Conservation (phyloP, 139 green algal genomes). For the Chlamydomonas incerta region DNA sequence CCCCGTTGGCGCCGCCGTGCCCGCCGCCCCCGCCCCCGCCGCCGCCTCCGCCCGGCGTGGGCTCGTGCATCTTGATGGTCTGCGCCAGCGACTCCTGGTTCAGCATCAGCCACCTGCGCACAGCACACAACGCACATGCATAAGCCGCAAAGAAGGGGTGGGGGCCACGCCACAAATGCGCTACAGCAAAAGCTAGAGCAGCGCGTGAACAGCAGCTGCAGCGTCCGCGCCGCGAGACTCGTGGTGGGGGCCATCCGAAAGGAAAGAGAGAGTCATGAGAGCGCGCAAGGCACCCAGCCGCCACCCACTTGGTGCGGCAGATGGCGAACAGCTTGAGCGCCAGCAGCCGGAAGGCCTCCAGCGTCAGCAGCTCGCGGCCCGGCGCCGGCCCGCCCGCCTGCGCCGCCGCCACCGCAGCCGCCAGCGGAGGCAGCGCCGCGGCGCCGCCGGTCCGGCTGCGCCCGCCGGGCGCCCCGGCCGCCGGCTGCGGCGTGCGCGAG, state of each 20-base stretch:
- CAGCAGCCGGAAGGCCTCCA: conserved; percentile 37
- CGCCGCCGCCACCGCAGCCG: not conserved
- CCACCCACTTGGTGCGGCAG: conserved; percentile 24
- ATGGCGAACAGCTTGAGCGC: conserved; percentile 30
- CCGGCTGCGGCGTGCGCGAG: not conserved
- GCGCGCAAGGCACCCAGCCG: too few species aligned
- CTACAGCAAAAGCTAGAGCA: too few species aligned
- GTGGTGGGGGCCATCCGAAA: too few species aligned
- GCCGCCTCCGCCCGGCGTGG: not conserved
- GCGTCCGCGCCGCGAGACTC: too few species aligned
- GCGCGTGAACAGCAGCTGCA: too few species aligned
- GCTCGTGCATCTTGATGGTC: conserved; percentile 23
- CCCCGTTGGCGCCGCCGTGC: not conserved
- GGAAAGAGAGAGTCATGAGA: too few species aligned
- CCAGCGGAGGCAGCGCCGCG: conserved; percentile 13
- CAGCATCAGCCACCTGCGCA: conserved; percentile 13
- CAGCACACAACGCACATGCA: too few species aligned
- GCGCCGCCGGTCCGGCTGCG: not conserved
- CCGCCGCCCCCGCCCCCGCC: not conserved
- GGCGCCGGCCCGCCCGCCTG: not conserved
- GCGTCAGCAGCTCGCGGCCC: conserved; percentile 7
- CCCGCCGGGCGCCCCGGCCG: not conserved
- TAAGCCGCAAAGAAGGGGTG: too few species aligned
- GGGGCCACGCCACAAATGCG: too few species aligned
- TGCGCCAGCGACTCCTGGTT: conserved; percentile 27